phyloP scores from a whole-genome alignment of 805 yeast species.

The Metschnikowia vanudenii region DNA sequence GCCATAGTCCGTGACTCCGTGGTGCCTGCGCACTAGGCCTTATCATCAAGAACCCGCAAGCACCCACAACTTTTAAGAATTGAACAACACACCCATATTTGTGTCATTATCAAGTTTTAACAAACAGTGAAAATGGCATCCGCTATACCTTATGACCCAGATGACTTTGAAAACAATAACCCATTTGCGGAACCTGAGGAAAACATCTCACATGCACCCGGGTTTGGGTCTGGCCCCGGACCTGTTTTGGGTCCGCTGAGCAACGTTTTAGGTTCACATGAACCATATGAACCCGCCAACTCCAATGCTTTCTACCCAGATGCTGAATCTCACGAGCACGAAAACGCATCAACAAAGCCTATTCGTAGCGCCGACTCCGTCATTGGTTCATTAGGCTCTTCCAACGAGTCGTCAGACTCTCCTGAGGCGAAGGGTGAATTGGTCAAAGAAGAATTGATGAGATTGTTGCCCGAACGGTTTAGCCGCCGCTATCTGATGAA shows the following conservation, averaged over 20 bases:
- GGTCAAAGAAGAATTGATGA: slow-evolving; percentile 42
- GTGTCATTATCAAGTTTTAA: neutral
- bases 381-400: neutral
- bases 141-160: slow-evolving; percentile 46
- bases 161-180: slow-evolving; percentile 44
- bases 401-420: neutral
- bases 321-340: neutral
- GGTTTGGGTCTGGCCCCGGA: neutral
- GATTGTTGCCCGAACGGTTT: slow-evolving; percentile 51
- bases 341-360: neutral
- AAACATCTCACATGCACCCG: neutral
- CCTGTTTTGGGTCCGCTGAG: neutral
- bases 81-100: too few species aligned
- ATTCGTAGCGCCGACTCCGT: neutral
- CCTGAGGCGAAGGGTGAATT: slow-evolving; percentile 19
- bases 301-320: neutral
- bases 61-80: neutral
- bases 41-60: neutral
- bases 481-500: slow-evolving; percentile 42
- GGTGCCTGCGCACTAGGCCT: too few species aligned
- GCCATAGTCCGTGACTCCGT: too few species aligned
- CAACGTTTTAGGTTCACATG: neutral
- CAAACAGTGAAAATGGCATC: slow-evolving; percentile 36
- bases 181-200: slow-evolving; percentile 38
- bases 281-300: neutral